Evolutionary conservation across 2,329 filamentous ascomycete species (phyloP).

Genomic region (Exophiala xenobiotica): DNA sequence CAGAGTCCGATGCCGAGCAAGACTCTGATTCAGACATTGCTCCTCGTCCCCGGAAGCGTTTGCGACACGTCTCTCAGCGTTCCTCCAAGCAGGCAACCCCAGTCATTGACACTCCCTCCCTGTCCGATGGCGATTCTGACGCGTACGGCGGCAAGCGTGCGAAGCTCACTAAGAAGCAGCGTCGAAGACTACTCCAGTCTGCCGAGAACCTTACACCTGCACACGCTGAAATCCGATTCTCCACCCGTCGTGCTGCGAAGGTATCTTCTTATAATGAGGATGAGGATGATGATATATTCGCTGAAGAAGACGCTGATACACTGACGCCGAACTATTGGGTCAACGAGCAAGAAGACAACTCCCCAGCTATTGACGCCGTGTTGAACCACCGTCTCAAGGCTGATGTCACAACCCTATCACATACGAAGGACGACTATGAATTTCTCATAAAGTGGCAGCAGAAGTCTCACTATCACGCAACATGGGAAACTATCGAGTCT

Average conservation of each 20-base stretch:
- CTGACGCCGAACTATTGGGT: slow-evolving; percentile 69
- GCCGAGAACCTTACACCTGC: slow-evolving; percentile 64
- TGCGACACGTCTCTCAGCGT: slow-evolving; percentile 53
- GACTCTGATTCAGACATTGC: slow-evolving; percentile 73
- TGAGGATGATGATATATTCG: slow-evolving; percentile 57
- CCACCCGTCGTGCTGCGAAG: slow-evolving; percentile 73
- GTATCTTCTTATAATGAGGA: slow-evolving; percentile 69
- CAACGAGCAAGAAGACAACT: slow-evolving; percentile 69
- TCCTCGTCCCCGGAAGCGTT: slow-evolving; percentile 49
- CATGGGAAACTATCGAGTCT: slow-evolving; percentile 80
- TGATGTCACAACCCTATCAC: slow-evolving; percentile 47
- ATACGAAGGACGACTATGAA: slow-evolving; percentile 74
- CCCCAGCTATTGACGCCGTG: slow-evolving; percentile 85
- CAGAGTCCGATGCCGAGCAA: slow-evolving; percentile 62
- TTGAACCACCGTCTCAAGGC: slow-evolving; percentile 81
- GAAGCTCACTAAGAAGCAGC: slow-evolving; percentile 71
- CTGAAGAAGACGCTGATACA: slow-evolving; percentile 57
- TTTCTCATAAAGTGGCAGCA: slow-evolving; percentile 95
- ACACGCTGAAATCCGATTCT: slow-evolving; percentile 84
- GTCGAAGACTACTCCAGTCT: slow-evolving; percentile 66
- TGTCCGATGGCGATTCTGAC: slow-evolving; percentile 66
- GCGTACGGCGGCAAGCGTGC: slow-evolving; percentile 76
- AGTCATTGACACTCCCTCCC: slow-evolving; percentile 50
- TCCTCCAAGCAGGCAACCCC: slow-evolving; percentile 50
- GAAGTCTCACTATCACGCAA: slow-evolving; percentile 91